Base-by-base conservation (phyloP, 2,329 filamentous ascomycete species). In the Aspergillus aculeatus region DNA sequence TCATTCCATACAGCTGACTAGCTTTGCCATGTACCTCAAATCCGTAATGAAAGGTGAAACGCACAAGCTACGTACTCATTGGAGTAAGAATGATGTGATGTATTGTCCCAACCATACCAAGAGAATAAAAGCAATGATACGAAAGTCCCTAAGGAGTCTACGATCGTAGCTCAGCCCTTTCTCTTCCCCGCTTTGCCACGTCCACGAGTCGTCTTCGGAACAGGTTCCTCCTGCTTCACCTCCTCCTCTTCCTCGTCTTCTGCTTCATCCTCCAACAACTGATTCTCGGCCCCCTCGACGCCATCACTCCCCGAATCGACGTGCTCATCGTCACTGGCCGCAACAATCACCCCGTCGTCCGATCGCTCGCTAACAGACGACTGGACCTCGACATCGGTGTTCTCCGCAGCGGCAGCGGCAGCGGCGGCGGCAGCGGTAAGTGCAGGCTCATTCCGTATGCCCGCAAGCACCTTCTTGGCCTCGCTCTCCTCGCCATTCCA, bases 401-500 rank as follows among this genome's bases (percentile, higher is more conserved):
- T 64, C 2, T n/a, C 38, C n/a, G 48, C 48, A 29, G 48, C 21
- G 21, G 48, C 21, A 2, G 48, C 47, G 12, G 47, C 21, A 4
- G 12, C 48, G 9, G 48, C 48, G 14, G 19, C 48, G 1, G 48
- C 48, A 16, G 48, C 21, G 9, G 2, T 12, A n/a, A 21, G 48
- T 23, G 48, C 12, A 1, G 64, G 49, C 4, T 64, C 62, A 35
- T 66, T 66, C 56, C 78, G 75, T 23, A 92, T 85, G 69, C 89
- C 86, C 48, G 85, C 84, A 51, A 94, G 81, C 54, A 94, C 88
- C 70, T 88, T 86, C 66, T 86, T 86, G 9, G 87, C 85, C 73
- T 94, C 90, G 62, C 89, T 90, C 68, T 92, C 86, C 69, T 90
- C 86, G 0, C 94, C 94, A 72, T 99, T 99, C 78, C 84, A 83